Base-by-base conservation (phyloP, 2,329 filamentous ascomycete genomes). In the Paramyrothecium sp. region DNA sequence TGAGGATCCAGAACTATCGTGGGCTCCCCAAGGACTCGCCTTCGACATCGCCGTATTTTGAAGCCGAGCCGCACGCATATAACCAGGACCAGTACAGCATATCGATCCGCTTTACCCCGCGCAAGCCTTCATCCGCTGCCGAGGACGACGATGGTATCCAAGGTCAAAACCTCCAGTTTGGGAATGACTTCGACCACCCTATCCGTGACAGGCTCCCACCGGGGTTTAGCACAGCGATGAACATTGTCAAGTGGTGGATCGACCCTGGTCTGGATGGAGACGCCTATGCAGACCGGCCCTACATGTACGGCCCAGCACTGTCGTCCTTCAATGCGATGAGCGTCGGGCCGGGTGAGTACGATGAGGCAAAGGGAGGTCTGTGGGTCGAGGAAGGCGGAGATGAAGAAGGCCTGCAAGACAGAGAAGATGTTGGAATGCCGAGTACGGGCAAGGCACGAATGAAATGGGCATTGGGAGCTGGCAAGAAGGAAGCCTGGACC, bases 101-200 rank as follows among this genome's bases (percentile, higher is more conserved):
- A 66, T 82, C 85, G 33, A 89, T 97, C 69, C 83, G 85, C 50
- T 91, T 97, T 72, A 86, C 83, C 0, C 91, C 89, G n/a, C 91
- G 90, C 65, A 69, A 68, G 53, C 69, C 67, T 54, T 49, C 59
- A 20, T 41, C 41, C 33, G 50, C 58, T 48, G 61, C 54, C 8
- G 59, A 59, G 1, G 60, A 63, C 3, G 58, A 61, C 5, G 26
- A 56, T 5, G 81, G 82, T 38, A 86, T 96, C 56, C 79, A 81
- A 3, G 92, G 86, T 49, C 74, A 84, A 23, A 87, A 96, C 60
- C 80, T 99, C 3, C 87, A 97, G 55, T 97, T 97, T 66, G 95
- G 94, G 47, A 98, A 98, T 72, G 92, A 97, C 78, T 97, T 98
- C 70, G 93, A 97, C 68, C 85, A 90, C 53, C 91, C 95, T 0